Base-by-base conservation (phyloP, 2,329 filamentous ascomycete species). In the Diplodia sapinea region DNA sequence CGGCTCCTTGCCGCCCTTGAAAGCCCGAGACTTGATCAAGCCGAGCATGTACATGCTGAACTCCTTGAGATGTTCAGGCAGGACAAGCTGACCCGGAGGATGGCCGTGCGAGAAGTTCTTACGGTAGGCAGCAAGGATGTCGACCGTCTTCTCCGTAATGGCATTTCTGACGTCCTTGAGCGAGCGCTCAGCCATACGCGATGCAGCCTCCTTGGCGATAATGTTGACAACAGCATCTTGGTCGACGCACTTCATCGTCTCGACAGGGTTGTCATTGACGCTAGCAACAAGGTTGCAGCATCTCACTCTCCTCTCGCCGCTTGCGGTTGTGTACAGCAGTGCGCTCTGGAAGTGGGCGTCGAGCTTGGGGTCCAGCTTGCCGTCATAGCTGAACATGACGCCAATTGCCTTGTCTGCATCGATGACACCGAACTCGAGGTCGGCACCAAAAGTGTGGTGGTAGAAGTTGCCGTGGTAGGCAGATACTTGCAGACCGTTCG, bases 311-410 rank as follows among this genome's bases (percentile, higher is more conserved):
- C 95, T 89, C 79, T 99, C 89, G 4, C 95, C 95, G 62, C 87
- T 89, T 4, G 93, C 91, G 4, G 94, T 96, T 0, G 95, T 99
- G 81, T 99, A 99, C 1, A 99, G 86, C 2, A 99, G 83, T 1
- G 95, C 95, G 26, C 92, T 93, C 78, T 99, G 95, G 85, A 99
- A 99, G 80, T 99, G 95, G 8, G 94, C 94, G 79, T 99, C 95
- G 26, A 98, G 86, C 80, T 97, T 97, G 4, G 93, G 84, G 79
- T 99, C 95, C n/a, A 99, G 87, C 80, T 98, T 98, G 69, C 95
- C 95, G 76, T 99, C 95, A 78, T 99, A 96, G 73, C 88, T 91
- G 78, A 99, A 99, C 59, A 93, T 90, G 12, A 98, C 92, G 2
- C 90, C 91, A 71, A 99, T 86, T 11, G 94, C 93, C 82, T 97